These are phyloP conservation scores for Penicillium sp. DNA, from an alignment of 2,329 filamentous ascomycete species.

Conservation along the genomic window DNA sequence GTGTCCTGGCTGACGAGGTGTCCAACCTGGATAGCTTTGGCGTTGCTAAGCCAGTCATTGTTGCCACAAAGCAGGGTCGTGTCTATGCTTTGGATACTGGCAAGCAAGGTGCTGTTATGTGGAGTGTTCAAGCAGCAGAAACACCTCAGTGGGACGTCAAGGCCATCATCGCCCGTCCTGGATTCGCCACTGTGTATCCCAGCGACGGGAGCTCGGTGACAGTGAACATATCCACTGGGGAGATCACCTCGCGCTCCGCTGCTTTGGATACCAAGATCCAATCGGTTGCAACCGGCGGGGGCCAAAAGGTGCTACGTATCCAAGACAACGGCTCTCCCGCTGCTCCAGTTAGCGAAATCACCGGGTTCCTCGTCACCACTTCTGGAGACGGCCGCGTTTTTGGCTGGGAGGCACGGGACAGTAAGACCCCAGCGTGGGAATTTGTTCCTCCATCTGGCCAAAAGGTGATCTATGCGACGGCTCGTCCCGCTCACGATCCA, in stretches of 20 bases:
- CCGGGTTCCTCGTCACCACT: slow-evolving; percentile 39
- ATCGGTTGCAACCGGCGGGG: slow-evolving; percentile 30
- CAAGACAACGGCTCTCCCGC: slow-evolving; percentile 33
- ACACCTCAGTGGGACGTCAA: slow-evolving; percentile 61
- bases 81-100: slow-evolving; percentile 75
- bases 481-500: slow-evolving; percentile 69
- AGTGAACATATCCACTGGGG: slow-evolving; percentile 43
- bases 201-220: slow-evolving; percentile 57
- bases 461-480: slow-evolving; percentile 61
- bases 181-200: slow-evolving; percentile 54
- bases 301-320: slow-evolving; percentile 31
- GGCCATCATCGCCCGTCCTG: slow-evolving; percentile 59
- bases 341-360: slow-evolving; percentile 25
- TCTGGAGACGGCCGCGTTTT: slow-evolving; percentile 39
- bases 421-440: slow-evolving; percentile 57
- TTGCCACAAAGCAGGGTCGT: slow-evolving; percentile 73
- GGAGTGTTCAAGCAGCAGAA: slow-evolving; percentile 63
- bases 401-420: slow-evolving; percentile 40
- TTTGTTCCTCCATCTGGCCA: slow-evolving; percentile 63
- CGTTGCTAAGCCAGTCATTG: slow-evolving; percentile 75
- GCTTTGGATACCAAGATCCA: slow-evolving; percentile 23
- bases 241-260: slow-evolving; percentile 31
- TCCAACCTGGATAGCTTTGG: slow-evolving; percentile 61
- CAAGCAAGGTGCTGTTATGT: slow-evolving; percentile 65
- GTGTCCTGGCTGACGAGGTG: slow-evolving; percentile 53